These are phyloP conservation scores for Cadophora gregata DNA, from an alignment of 2,329 filamentous ascomycete species.

Conservation along the genomic window DNA sequence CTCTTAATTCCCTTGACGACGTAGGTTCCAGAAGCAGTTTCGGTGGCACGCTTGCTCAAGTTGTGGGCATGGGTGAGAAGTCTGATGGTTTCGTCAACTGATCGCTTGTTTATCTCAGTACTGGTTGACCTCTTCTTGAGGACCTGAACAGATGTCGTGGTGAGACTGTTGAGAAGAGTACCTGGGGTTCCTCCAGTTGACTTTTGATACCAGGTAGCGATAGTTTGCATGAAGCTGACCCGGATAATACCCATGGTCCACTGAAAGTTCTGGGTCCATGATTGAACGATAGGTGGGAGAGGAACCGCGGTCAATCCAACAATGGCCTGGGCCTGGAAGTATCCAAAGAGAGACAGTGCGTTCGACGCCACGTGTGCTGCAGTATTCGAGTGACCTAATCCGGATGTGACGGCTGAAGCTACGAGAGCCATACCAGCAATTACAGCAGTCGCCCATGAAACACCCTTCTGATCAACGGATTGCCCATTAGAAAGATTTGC, in stretches of 20 bases:
- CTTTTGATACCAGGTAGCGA: slow-evolving; percentile 95
- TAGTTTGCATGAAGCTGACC: slow-evolving; percentile 83
- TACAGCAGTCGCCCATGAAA: slow-evolving; percentile 88
- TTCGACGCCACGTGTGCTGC: slow-evolving; percentile 94
- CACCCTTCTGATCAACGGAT: slow-evolving; percentile 85
- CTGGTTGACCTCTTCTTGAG: slow-evolving; percentile 56
- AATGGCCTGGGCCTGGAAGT: slow-evolving; percentile 94
- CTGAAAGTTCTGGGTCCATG: slow-evolving; percentile 97
- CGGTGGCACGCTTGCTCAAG: slow-evolving; percentile 60
- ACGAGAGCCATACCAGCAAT: slow-evolving; percentile 84
- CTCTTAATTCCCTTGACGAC: slow-evolving; percentile 83
- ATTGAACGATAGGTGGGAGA: slow-evolving; percentile 84
- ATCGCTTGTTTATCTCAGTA: slow-evolving; percentile 56
- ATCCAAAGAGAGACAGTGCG: slow-evolving; percentile 90
- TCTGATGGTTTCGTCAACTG: slow-evolving; percentile 46
- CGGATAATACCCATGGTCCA: slow-evolving; percentile 98
- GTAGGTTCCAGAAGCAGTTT: slow-evolving; percentile 60
- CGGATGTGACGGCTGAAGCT: slow-evolving; percentile 87
- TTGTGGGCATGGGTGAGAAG: slow-evolving; percentile 44
- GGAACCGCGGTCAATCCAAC: slow-evolving; percentile 82
- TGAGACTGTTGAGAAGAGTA: slow-evolving; percentile 75
- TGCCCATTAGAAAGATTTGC: slow-evolving; percentile 89
- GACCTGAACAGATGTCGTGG: slow-evolving; percentile 81
- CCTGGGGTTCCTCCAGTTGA: slow-evolving; percentile 87
- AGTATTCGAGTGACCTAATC: slow-evolving; percentile 90